Evolutionary conservation across 2,329 filamentous ascomycete genomes (phyloP).

Genomic region (Colletotrichum orbiculare): DNA sequence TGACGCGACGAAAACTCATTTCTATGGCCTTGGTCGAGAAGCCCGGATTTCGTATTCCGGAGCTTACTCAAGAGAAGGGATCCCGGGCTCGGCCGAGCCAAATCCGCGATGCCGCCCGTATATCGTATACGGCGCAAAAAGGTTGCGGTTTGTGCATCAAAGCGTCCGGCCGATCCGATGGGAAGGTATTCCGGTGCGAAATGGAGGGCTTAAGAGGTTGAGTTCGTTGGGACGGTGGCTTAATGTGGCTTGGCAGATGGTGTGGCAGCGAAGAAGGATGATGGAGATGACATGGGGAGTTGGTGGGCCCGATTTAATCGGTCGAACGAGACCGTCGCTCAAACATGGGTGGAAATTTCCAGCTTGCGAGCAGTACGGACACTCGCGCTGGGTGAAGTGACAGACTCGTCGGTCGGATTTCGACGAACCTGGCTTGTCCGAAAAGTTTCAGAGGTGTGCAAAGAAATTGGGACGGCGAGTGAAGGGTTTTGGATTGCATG

Average conservation of each 20-base stretch:
- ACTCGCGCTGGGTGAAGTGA: not conserved
- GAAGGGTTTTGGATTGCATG: conserved; percentile 7
- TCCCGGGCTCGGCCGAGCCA: too few relatives aligned
- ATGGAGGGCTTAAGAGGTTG: conserved; percentile 8
- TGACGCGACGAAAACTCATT: too few relatives aligned
- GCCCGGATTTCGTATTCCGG: too few relatives aligned
- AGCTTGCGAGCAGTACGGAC: not conserved
- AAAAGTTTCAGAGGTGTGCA: not conserved
- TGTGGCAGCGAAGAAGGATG: conserved; percentile 12
- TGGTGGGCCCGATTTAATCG: conserved; percentile 1
- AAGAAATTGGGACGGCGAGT: not conserved
- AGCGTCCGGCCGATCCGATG: conserved; percentile 11
- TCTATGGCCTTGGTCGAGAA: too few relatives aligned
- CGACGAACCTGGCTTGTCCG: too few relatives aligned
- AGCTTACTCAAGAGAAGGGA: too few relatives aligned
- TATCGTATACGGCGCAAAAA: conserved; percentile 13
- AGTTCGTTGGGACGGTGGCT: conserved; percentile 21
- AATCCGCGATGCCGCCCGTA: too few relatives aligned
- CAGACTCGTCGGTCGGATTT: not conserved
- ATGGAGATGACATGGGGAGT: not conserved
- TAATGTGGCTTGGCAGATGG: not conserved
- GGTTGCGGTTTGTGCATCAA: not conserved
- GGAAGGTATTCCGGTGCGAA: conserved; percentile 6
- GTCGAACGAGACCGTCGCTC: conserved; percentile 5
- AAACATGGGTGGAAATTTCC: conserved; percentile 4